Conservation (phyloP, 805 yeast genomes). For the Lachancea kluyveri region DNA sequence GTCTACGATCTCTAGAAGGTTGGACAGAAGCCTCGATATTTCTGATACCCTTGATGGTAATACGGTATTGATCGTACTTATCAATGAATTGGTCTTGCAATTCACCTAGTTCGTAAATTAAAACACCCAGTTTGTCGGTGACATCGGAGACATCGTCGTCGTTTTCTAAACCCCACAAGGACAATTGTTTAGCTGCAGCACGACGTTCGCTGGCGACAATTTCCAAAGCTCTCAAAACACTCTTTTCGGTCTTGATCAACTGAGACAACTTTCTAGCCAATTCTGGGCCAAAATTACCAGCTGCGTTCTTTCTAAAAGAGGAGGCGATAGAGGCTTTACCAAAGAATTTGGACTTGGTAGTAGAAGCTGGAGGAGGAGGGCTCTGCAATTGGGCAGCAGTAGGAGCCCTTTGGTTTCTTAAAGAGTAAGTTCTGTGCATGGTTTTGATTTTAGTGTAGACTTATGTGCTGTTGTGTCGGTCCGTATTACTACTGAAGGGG, state of each 20-base stretch:
- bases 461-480: neutral
- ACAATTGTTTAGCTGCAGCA: slow-evolving; percentile 92
- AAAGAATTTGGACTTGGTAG: slow-evolving; percentile 68
- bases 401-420: slow-evolving; percentile 74
- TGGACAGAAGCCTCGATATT: slow-evolving; percentile 97
- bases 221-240: slow-evolving; percentile 90
- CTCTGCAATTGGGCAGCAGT: slow-evolving; percentile 75
- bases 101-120: slow-evolving; percentile 94
- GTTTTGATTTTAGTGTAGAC: slow-evolving; percentile 2
- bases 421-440: slow-evolving; percentile 83
- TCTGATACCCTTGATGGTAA: slow-evolving; percentile 89
- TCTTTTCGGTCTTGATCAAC: slow-evolving; percentile 93
- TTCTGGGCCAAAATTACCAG: slow-evolving; percentile 93
- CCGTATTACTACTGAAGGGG: too few relatives aligned
- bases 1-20: slow-evolving; percentile 97
- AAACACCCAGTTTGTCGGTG: slow-evolving; percentile 94
- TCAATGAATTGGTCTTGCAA: slow-evolving; percentile 97
- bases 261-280: slow-evolving; percentile 86
- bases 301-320: slow-evolving; percentile 71
- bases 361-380: slow-evolving; percentile 76
- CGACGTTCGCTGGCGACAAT: slow-evolving; percentile 89
- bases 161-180: slow-evolving; percentile 96
- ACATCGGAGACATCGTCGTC: slow-evolving; percentile 97
- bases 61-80: slow-evolving; percentile 96
- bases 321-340: slow-evolving; percentile 68